Evolutionary conservation across 73 alveolate genomes (phyloP), one percentile per base, ranked within the genome.

Genomic region (Uronychia setigera): DNA sequence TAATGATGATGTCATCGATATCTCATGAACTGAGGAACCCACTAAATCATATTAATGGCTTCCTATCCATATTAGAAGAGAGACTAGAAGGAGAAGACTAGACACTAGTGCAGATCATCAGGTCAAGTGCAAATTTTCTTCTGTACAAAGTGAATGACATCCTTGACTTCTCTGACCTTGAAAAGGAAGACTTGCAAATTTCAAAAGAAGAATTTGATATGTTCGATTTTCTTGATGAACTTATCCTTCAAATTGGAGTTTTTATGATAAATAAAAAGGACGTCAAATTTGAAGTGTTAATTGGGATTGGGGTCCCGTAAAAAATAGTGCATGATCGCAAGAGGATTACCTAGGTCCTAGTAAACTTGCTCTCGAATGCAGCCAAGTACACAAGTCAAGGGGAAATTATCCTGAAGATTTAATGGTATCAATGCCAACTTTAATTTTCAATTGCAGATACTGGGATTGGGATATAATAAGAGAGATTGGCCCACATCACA

Each of bases 11-110:
- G 19, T 77, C 67, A 13, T 77, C 82, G 28, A 30, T 77, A 9
- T 77, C 82, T 13, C 82, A 77, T 77, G 82, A 77, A 30, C 82
- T 77, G n/a, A 11, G 82, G 5, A 77, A 58, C 13, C 82, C 82
- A 9, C 60, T 77, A 28, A 77, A 77, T 31, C 82, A 77, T 13
- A 77, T 77, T 9, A 77, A 77, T 9, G 82, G 82, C 5, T 30
- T 77, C 67, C 5, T n/a, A 30, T 31, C n/a, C 19, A 77, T 60
- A 30, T 31, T 30, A 60, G 29, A n/a, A 77, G 28, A 77, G 11
- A 13, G 82, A 77, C 14, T 13, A 26, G 11, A 5, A 14, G 28
- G 27, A 14, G 32, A 77, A 60, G 32, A 30, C 28, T 25, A 77
- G 29, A 14, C 28, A 13, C 32, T 30, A 26, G 14, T 77, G 28